Percentiles rank a stretch among this genome's conserved stretches.
phyloP scores from a whole-genome alignment of 2,329 filamentous ascomycete genomes.

The Ceratocystis eucalypticola region DNA sequence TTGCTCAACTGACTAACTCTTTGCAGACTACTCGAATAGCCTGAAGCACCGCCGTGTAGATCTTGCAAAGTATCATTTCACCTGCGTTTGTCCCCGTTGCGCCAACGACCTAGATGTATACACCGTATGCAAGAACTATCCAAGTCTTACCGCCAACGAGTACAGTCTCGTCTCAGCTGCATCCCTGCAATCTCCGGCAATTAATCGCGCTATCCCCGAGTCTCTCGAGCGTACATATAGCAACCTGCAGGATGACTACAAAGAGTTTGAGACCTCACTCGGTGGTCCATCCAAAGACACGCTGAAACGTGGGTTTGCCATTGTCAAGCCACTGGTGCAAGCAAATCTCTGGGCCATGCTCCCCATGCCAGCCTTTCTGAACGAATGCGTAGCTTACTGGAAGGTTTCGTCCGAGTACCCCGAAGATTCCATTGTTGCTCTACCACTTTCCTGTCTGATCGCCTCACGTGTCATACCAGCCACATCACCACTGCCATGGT shows the following conservation, averaged over 20 bases:
- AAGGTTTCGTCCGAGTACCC: conserved; percentile 3
- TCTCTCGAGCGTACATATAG: conserved; percentile 11
- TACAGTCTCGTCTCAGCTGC: conserved; percentile 25
- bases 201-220: conserved; percentile 15
- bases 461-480: conserved; percentile 38
- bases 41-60: conserved; percentile 31
- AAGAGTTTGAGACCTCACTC: neutral
- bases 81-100: conserved; percentile 39
- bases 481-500: conserved; percentile 37
- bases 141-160: conserved; percentile 32
- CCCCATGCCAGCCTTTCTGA: conserved; percentile 18
- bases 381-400: conserved; percentile 19
- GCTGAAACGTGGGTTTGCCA: conserved; percentile 28
- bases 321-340: conserved; percentile 28
- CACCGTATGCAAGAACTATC: conserved; percentile 34
- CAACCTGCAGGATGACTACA: conserved; percentile 12
- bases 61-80: conserved; percentile 39
- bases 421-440: conserved; percentile 25
- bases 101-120: conserved; percentile 40
- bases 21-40: conserved; percentile 36
- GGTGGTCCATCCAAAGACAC: conserved; percentile 19
- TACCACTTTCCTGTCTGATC: conserved; percentile 36
- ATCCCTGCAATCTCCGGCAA: conserved; percentile 12
- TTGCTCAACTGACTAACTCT: neutral
- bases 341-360: conserved; percentile 18